Conservation (phyloP, 164 flowering plant species). For the Vitis cinerea region DNA sequence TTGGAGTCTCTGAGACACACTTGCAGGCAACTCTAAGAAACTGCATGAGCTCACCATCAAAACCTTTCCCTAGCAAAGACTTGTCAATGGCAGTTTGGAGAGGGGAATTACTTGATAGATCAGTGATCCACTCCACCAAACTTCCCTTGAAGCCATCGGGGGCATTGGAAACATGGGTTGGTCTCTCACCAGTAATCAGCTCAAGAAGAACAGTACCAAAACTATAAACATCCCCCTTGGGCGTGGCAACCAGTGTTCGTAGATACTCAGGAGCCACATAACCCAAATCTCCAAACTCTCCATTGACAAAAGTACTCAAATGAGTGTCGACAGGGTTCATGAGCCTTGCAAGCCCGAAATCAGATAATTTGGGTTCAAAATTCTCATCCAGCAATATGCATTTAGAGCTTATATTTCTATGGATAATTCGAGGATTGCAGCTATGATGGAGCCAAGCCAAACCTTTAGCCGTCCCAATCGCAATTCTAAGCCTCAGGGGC, state of each 20-base stretch:
- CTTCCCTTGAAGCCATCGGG: slow-evolving; percentile 65
- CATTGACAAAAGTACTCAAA: slow-evolving; percentile 68
- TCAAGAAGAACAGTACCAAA: slow-evolving; percentile 70
- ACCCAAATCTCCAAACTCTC: slow-evolving; percentile 72
- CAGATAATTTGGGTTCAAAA: slow-evolving; percentile 67
- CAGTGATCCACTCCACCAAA: slow-evolving; percentile 58
- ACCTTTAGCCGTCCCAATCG: slow-evolving; percentile 60
- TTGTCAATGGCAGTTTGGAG: slow-evolving; percentile 52
- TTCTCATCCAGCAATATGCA: slow-evolving; percentile 60
- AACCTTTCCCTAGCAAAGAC: slow-evolving; percentile 43
- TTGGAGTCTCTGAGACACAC: slow-evolving; percentile 43
- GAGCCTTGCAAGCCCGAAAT: slow-evolving; percentile 75
- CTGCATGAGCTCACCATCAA: slow-evolving; percentile 51
- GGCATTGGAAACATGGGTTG: slow-evolving; percentile 46
- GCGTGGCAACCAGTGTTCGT: slow-evolving; percentile 62
- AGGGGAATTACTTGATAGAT: slow-evolving; percentile 31
- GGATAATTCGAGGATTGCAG: slow-evolving; percentile 73
- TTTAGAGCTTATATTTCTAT: slow-evolving; percentile 71
- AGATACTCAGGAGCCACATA: slow-evolving; percentile 78
- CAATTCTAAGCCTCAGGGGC: slow-evolving; percentile 64
- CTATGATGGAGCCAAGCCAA: slow-evolving; percentile 78
- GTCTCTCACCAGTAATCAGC: slow-evolving; percentile 59
- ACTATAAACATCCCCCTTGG: slow-evolving; percentile 77
- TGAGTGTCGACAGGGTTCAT: slow-evolving; percentile 74
- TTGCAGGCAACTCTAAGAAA: slow-evolving; percentile 59